A percentile compares a stretch with the other conserved stretches of the same genome.
Evolutionary conservation across 306 rosid species (phyloP).

Genomic region (Citrullus mucosospermus): DNA sequence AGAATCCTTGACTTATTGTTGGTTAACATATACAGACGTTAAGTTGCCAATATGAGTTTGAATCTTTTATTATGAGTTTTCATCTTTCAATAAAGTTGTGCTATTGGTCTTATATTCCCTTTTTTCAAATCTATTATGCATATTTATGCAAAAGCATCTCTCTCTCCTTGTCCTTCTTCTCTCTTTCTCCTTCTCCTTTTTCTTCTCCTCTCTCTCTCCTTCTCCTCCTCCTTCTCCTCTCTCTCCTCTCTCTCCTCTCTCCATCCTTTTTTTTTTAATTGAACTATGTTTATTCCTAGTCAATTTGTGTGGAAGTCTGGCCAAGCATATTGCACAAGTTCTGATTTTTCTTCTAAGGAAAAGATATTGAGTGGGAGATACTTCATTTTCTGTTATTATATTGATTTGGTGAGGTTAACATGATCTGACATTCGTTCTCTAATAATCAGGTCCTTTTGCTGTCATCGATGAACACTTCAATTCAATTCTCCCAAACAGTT

Average conservation of each 20-base stretch:
- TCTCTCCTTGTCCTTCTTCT: too few species aligned
- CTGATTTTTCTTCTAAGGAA: not conserved
- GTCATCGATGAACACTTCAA: constrained; percentile 81
- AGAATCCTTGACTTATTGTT: constrained; percentile 2
- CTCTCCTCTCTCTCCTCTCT: too few species aligned
- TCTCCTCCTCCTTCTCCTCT: too few species aligned
- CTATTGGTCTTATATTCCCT: not conserved
- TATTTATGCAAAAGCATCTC: not conserved
- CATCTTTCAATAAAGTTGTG: not conserved
- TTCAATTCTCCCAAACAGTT: constrained; percentile 69
- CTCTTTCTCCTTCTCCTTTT: too few species aligned
- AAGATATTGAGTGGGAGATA: not conserved
- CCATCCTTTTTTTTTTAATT: too few species aligned
- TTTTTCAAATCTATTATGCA: not conserved
- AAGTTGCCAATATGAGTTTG: not conserved
- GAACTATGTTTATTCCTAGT: not conserved
- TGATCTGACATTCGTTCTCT: not conserved
- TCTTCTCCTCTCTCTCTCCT: too few species aligned
- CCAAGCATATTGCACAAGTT: not conserved
- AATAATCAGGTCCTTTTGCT: constrained; percentile 64
- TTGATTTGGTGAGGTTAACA: not conserved
- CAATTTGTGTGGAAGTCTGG: not conserved
- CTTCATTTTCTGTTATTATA: not conserved
- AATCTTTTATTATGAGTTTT: not conserved
- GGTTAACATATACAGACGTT: not conserved